A percentile compares a stretch with the other conserved stretches of the same genome.
phyloP scores from a whole-genome alignment of 306 rosid species.

The Acacia confusa region DNA sequence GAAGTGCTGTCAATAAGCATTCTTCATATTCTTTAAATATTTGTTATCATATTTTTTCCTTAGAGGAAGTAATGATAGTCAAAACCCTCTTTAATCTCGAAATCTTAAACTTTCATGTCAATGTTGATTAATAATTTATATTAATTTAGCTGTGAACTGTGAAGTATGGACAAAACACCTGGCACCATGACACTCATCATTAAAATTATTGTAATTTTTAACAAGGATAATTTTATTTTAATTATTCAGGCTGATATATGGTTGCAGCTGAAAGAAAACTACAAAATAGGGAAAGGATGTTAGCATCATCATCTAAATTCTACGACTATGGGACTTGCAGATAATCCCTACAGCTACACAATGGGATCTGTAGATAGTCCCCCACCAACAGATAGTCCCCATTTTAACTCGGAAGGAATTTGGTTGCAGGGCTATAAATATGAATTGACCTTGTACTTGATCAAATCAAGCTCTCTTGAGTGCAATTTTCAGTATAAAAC shows the following conservation, averaged over 20 bases:
- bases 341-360: too few relatives aligned
- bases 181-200: neutral
- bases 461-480: too few relatives aligned
- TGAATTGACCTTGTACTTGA: too few relatives aligned
- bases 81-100: too few relatives aligned
- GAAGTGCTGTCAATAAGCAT: slow-evolving; percentile 46
- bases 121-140: neutral
- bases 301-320: slow-evolving; percentile 27
- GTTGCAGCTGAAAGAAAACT: slow-evolving; percentile 49
- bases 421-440: too few relatives aligned
- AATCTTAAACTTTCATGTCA: neutral
- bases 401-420: too few relatives aligned
- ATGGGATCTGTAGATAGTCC: neutral
- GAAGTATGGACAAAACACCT: too few relatives aligned
- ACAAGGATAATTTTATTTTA: neutral
- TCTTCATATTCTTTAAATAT: neutral
- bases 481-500: too few relatives aligned
- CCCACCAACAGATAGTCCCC: too few relatives aligned
- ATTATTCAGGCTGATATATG: slow-evolving; percentile 44
- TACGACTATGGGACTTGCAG: neutral
- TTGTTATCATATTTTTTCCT: too few relatives aligned
- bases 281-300: slow-evolving; percentile 45
- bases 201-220: neutral
- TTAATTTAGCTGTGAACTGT: too few relatives aligned
- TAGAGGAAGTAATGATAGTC: too few relatives aligned